Conservation (phyloP, 192 early-diverging fungal genomes). For the Coemansia sp. region DNA sequence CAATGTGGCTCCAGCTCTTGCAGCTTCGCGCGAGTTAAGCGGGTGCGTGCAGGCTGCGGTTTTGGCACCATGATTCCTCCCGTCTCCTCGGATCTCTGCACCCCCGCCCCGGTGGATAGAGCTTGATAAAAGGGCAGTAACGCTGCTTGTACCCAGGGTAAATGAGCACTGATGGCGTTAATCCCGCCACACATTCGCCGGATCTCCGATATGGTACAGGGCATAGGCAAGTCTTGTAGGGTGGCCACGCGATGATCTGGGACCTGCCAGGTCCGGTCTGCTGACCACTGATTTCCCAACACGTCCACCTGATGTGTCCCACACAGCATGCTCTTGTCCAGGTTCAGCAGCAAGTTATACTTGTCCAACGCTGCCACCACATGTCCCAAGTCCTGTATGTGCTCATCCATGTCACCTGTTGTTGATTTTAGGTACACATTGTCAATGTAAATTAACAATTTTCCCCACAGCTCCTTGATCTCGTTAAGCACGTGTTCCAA, state of each 20-base stretch:
- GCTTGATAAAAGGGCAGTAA: slow-evolving; percentile 11
- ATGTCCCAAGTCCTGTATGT: slow-evolving; percentile 4
- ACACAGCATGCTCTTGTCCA: background rate
- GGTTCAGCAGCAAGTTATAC: slow-evolving; percentile 11
- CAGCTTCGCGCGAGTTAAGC: no score
- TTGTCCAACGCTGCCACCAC: slow-evolving; percentile 4
- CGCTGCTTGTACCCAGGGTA: slow-evolving; percentile 7
- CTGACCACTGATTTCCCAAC: background rate
- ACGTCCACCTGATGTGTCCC: background rate
- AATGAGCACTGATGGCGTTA: slow-evolving; percentile 8
- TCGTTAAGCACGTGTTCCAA: slow-evolving; percentile 6
- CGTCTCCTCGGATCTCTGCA: slow-evolving; percentile 5
- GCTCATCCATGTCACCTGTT: background rate
- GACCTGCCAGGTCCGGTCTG: background rate
- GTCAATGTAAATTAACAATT: slow-evolving; percentile 14
- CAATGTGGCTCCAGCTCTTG: background rate
- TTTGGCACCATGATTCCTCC: no score
- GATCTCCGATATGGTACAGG: slow-evolving; percentile 1
- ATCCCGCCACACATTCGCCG: slow-evolving; percentile 11
- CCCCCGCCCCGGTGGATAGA: background rate
- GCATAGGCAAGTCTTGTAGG: slow-evolving; percentile 12
- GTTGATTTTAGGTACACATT: slow-evolving; percentile 16
- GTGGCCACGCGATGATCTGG: slow-evolving; percentile 9
- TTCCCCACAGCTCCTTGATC: background rate
- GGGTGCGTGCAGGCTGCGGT: no score